Base-by-base conservation (phyloP, 441 rosid genomes). In the Syzygium syzygioides region DNA sequence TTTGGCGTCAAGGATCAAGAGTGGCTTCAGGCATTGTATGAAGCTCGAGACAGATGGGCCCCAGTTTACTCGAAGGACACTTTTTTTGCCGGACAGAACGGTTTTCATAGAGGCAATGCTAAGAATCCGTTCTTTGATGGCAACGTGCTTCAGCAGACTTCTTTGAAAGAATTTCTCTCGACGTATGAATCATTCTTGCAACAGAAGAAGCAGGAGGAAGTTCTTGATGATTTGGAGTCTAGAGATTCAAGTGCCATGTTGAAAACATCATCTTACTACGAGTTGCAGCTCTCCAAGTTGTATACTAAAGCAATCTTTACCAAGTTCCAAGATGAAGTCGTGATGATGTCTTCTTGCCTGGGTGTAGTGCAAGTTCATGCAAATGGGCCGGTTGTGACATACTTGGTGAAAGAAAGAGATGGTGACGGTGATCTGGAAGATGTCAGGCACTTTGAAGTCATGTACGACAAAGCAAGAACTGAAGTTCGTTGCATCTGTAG, bases 11-110 rank as follows among this genome's bases (percentile, higher is more conserved):
- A 92, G 83, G 92, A 93, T 88, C 88, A 93, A 23, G 95, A 92
- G 80, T 93, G 93, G 94, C 94, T 97, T 86, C 91, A 41, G 79
- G 55, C 88, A 54, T 59, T 94, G 87, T 96, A 93, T 76, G 95
- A 94, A 90, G 94, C 91, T 91, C 93, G 97, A 85, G 96, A 95
- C 88, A 91, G 93, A 7, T 96, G 98, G 98, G 97, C 94, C 86
- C 98, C 98, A 3, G 98, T 92, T 89, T 96, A 94, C 94, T 93
- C 93, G 59, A 97, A 94, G 90, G 99, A 95, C 87, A 90, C 94
- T 17, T 91, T 91, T 92, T 93, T 94, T 91, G 97, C 98, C 9
- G 96, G 98, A 64, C 90, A 93, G 86, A 87, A 92, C 34, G 87
- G 92, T 89, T 96, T 93, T 85, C 94, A 28, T 53, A 91, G 92